Evolutionary conservation across 2,329 filamentous ascomycete genomes (phyloP).

Genomic region (Epicoccum sorghinum): DNA sequence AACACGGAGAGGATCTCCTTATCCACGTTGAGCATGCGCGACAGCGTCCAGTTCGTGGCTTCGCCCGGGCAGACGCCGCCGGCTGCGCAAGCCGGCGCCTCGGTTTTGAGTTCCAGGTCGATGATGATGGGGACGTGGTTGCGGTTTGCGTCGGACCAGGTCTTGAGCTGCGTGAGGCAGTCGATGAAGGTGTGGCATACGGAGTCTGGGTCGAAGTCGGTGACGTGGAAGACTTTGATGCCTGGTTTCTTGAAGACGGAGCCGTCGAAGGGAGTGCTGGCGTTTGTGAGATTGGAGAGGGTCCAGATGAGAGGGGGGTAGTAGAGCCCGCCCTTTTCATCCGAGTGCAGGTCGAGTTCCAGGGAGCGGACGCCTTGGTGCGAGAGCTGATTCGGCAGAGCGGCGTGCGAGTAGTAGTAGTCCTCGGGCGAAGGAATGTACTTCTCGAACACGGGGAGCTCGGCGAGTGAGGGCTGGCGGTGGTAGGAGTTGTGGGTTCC

Average conservation of each 20-base stretch:
- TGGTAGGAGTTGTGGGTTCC: constrained; percentile 62
- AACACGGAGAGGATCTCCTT: constrained; percentile 56
- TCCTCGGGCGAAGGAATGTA: constrained; percentile 48
- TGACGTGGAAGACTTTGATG: constrained; percentile 59
- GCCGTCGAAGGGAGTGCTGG: constrained; percentile 49
- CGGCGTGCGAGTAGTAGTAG: constrained; percentile 57
- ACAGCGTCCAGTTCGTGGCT: constrained; percentile 53
- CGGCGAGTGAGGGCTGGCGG: constrained; percentile 52
- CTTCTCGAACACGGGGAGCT: constrained; percentile 50
- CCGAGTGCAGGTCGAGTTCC: constrained; percentile 58
- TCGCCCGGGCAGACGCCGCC: constrained; percentile 49
- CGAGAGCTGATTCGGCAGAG: constrained; percentile 53
- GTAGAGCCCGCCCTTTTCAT: constrained; percentile 57
- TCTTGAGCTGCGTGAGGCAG: constrained; percentile 53
- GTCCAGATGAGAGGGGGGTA: constrained; percentile 53
- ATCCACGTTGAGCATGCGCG: constrained; percentile 53
- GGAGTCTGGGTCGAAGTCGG: constrained; percentile 55
- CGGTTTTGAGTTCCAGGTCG: constrained; percentile 58
- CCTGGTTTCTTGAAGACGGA: constrained; percentile 50
- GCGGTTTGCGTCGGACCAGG: constrained; percentile 53
- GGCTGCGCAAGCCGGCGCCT: constrained; percentile 40
- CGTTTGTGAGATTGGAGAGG: constrained; percentile 48
- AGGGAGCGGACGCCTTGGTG: constrained; percentile 56
- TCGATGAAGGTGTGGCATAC: constrained; percentile 55
- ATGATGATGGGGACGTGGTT: constrained; percentile 56